A percentile compares a stretch with the other conserved stretches of the same genome.
These are phyloP conservation scores for Termitomyces sp. DNA, from an alignment of 768 basidiomycete genomes.

Conservation along the genomic window DNA sequence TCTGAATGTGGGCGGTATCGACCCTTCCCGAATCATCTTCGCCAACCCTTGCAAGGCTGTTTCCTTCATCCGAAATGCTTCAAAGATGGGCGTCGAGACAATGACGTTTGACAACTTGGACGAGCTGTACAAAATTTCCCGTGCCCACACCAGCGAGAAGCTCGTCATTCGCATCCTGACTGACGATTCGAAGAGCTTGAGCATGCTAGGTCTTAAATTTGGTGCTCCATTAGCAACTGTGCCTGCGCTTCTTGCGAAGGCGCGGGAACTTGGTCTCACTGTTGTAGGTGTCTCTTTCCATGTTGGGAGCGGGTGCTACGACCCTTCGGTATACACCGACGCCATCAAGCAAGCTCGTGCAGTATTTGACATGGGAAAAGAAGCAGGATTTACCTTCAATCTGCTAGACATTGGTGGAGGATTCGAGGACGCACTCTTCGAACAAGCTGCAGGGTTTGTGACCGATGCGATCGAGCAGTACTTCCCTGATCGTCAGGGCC, in stretches of 20 bases:
- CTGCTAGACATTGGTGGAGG: conserved; percentile 95
- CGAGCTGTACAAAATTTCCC: conserved; percentile 90
- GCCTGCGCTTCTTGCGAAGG: conserved; percentile 74
- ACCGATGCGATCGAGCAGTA: conserved; percentile 67
- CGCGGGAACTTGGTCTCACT: conserved; percentile 72
- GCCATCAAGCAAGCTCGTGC: conserved; percentile 81
- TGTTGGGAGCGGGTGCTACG: conserved; percentile 96
- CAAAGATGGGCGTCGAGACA: conserved; percentile 74
- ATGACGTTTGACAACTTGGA: conserved; percentile 99
- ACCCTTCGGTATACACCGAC: conserved; percentile 86
- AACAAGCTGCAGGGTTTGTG: conserved; percentile 69
- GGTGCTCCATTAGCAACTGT: conserved; percentile 84
- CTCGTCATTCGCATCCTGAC: conserved; percentile 93
- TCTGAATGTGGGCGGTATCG: conserved; percentile 66
- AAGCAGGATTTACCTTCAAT: conserved; percentile 76
- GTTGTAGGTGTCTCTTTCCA: conserved; percentile 99
- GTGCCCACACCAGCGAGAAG: conserved; percentile 74
- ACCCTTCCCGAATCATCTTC: conserved; percentile 85
- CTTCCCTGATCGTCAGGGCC: conserved; percentile 69
- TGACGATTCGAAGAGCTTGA: conserved; percentile 93
- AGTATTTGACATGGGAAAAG: conserved; percentile 85
- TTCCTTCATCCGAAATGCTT: conserved; percentile 87
- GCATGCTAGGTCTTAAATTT: conserved; percentile 92
- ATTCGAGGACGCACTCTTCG: conserved; percentile 87
- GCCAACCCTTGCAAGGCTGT: conserved; percentile 98